Percentiles rank a stretch among this genome's conserved stretches.
Evolutionary conservation across 352 stramenopile species (phyloP).

Genomic region (Pythium aphanidermatum): DNA sequence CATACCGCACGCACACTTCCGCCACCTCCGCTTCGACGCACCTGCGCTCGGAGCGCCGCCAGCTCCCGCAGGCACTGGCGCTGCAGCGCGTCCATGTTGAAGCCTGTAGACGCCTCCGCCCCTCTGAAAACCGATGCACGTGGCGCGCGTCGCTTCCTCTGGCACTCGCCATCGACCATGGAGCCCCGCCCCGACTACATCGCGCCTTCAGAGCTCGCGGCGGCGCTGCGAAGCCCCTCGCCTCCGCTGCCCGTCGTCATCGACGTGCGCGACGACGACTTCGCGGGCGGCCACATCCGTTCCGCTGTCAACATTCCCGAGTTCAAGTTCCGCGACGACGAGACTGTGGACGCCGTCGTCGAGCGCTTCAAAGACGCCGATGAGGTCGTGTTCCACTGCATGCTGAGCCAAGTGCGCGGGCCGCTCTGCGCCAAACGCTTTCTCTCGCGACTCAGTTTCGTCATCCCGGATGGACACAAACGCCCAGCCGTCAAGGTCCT

Average conservation of each 20-base stretch:
- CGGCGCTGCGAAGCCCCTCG: conserved; percentile 36
- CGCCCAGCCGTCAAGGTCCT: conserved; percentile 65
- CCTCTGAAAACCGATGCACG: neutral
- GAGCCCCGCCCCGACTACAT: conserved; percentile 28
- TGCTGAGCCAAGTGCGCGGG: conserved; percentile 82
- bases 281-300: conserved; percentile 67
- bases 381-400: conserved; percentile 82
- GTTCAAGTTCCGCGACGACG: conserved; percentile 75
- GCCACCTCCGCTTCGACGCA: neutral
- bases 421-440: conserved; percentile 78
- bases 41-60: conserved; percentile 21
- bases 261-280: conserved; percentile 75
- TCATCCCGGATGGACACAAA: conserved; percentile 36
- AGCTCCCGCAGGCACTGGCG: conserved; percentile 32
- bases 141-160: neutral
- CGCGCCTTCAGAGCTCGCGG: conserved; percentile 41
- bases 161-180: conserved; percentile 3
- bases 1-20: too few species aligned
- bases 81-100: conserved; percentile 12
- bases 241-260: conserved; percentile 45
- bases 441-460: conserved; percentile 44
- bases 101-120: neutral
- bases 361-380: conserved; percentile 52
- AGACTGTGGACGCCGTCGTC: conserved; percentile 74
- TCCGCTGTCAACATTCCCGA: conserved; percentile 71